Base-by-base conservation (phyloP, 1,284 basidiomycete species). In the Xanthoconium separans region DNA sequence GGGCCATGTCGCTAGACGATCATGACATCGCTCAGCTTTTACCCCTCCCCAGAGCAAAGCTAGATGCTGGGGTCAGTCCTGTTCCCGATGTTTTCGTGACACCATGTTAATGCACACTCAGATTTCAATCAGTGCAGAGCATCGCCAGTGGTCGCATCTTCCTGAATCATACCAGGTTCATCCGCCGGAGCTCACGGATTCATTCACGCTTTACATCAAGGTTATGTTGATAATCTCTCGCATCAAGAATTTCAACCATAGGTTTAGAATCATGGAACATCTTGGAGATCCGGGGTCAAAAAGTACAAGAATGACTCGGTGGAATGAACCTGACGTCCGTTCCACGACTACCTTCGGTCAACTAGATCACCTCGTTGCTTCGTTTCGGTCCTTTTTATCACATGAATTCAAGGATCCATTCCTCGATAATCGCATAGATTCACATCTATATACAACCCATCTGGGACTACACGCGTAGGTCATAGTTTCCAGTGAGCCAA, bases 141-240 rank as follows among this genome's bases (percentile, higher is more conserved):
- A 82, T 41, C 78, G 88, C 18, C 87, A 90, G 67, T 87, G 87
- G 81, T 82, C 85, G 0, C 81, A 86, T 60, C 77, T 77, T 13
- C 76, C 73, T 53, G 77, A 84, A 60, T 68, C 88, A 15, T 74
- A 89, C 24, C 74, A 82, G 9, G 66, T 70, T 10, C 84, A 89
- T 62, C 80, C 81, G 20, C 80, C 80, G 40, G 74, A 77, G n/a
- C 82, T 86, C 61, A 82, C 81, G 0, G 88, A 91, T 64, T 81
- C 86, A 1, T 89, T 89, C 60, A 80, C 80, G n/a, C 65, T 91
- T n/a, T 88, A 87, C 59, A 76, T 89, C 65, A 91, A 91, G 65
- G 78, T 81, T 20, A 75, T 78, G 11, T 82, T 89, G 53, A 62
- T 91, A 37, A 76, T 89, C 33, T 88, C 87, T 11, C 77, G 74